Evolutionary conservation across 2,329 filamentous ascomycete species (phyloP).

Genomic region (Diaporthe ampelina): DNA sequence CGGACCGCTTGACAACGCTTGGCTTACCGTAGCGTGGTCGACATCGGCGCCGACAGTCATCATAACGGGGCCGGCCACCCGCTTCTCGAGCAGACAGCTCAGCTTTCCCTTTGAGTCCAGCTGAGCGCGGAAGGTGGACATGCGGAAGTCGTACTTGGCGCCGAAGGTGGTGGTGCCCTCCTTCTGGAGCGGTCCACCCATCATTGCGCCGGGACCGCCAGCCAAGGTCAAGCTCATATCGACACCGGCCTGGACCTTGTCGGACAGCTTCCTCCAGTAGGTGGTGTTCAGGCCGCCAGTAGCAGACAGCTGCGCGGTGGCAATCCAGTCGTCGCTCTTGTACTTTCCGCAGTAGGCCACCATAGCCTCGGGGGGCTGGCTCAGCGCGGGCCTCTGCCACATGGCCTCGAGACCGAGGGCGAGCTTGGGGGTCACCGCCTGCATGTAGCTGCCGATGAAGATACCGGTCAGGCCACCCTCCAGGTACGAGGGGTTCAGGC

Average conservation of each 20-base stretch:
- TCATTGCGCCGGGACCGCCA: slow-evolving; percentile 74
- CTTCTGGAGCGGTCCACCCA: slow-evolving; percentile 82
- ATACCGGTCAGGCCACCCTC: slow-evolving; percentile 96
- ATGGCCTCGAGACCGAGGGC: slow-evolving; percentile 92
- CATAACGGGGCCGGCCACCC: slow-evolving; percentile 90
- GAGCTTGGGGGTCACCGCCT: slow-evolving; percentile 89
- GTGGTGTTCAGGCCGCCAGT: slow-evolving; percentile 90
- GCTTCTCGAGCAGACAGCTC: slow-evolving; percentile 93
- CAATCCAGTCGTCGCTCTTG: slow-evolving; percentile 93
- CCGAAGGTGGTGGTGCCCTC: slow-evolving; percentile 93
- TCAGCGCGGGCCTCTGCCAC: slow-evolving; percentile 89
- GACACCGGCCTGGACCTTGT: slow-evolving; percentile 96
- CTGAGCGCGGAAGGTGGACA: slow-evolving; percentile 95
- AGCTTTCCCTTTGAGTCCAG: slow-evolving; percentile 96
- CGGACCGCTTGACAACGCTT: neutral
- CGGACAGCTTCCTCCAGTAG: slow-evolving; percentile 93
- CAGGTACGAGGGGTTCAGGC: slow-evolving; percentile 93
- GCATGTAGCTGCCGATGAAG: slow-evolving; percentile 94
- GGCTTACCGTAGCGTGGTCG: slow-evolving; percentile 91
- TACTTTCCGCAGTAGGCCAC: slow-evolving; percentile 93
- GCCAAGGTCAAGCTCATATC: slow-evolving; percentile 92
- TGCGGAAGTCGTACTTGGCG: slow-evolving; percentile 98
- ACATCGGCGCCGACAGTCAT: slow-evolving; percentile 97
- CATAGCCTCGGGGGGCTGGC: slow-evolving; percentile 89
- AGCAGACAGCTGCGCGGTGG: slow-evolving; percentile 88